phyloP scores from a whole-genome alignment of 1,284 basidiomycete species.

The Trametes polyzona region DNA sequence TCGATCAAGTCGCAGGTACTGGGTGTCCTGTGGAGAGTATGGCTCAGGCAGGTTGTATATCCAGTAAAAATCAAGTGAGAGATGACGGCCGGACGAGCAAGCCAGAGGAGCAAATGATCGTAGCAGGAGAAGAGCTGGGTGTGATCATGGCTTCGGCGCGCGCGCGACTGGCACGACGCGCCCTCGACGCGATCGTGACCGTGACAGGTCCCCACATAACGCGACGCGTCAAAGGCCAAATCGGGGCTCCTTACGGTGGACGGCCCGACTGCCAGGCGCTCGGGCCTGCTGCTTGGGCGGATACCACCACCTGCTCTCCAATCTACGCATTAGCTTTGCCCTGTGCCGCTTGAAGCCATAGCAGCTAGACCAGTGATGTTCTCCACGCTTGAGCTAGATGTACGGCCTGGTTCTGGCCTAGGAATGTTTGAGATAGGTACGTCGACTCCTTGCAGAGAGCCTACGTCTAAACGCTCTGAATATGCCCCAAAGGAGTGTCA shows the following conservation, averaged over 20 bases:
- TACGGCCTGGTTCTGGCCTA: constrained; percentile 77
- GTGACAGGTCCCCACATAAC: constrained; percentile 18
- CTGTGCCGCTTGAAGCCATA: neutral
- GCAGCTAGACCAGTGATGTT: constrained; percentile 47
- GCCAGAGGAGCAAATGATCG: too few relatives aligned
- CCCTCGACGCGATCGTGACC: constrained; percentile 14
- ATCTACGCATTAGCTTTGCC: neutral
- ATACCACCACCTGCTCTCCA: neutral
- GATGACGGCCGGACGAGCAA: too few relatives aligned
- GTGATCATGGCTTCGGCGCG: neutral
- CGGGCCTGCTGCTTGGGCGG: neutral
- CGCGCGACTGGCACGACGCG: neutral
- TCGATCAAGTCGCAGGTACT: neutral
- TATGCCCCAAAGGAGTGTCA: constrained; percentile 61
- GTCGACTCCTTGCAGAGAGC: neutral
- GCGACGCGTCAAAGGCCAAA: constrained; percentile 31
- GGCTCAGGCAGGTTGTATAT: neutral
- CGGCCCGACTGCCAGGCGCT: neutral
- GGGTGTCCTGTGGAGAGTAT: neutral
- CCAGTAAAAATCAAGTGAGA: too few relatives aligned
- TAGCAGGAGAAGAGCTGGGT: constrained; percentile 20
- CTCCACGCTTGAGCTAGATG: constrained; percentile 71
- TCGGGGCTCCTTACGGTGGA: constrained; percentile 4
- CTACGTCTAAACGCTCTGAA: neutral
- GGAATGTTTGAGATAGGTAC: constrained; percentile 80